Conservation (phyloP, 1,284 basidiomycete genomes). For the Neotropicomus parvogracilis region DNA sequence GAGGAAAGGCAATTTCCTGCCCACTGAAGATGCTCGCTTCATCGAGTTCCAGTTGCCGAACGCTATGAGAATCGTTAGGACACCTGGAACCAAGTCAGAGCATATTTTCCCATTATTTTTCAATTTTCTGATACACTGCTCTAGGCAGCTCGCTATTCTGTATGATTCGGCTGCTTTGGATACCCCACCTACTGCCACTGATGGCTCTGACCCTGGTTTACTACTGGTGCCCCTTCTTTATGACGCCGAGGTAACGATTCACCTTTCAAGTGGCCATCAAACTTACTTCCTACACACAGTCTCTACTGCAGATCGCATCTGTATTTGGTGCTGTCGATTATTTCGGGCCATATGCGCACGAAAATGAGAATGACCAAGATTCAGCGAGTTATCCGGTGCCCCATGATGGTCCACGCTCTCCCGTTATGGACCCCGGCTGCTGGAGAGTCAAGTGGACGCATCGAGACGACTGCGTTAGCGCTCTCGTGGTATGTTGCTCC, state of each 20-base stretch:
- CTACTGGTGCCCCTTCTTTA: slow-evolving; percentile 55
- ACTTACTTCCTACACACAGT: slow-evolving; percentile 29
- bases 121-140: background rate
- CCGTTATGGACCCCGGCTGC: slow-evolving; percentile 53
- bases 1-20: slow-evolving; percentile 13
- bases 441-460: slow-evolving; percentile 77
- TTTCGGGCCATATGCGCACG: slow-evolving; percentile 28
- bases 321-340: slow-evolving; percentile 58
- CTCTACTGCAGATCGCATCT: slow-evolving; percentile 43
- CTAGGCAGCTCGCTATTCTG: slow-evolving; percentile 50
- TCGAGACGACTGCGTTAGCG: slow-evolving; percentile 68
- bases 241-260: slow-evolving; percentile 49
- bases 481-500: slow-evolving; percentile 52
- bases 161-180: slow-evolving; percentile 55
- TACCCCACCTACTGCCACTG: slow-evolving; percentile 21
- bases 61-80: slow-evolving; percentile 48
- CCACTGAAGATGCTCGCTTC: slow-evolving; percentile 21
- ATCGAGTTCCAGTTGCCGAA: slow-evolving; percentile 46
- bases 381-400: slow-evolving; percentile 40
- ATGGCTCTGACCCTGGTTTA: slow-evolving; percentile 35
- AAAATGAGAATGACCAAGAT: slow-evolving; percentile 20
- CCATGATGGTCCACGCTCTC: slow-evolving; percentile 51
- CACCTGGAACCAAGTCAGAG: slow-evolving; percentile 27
- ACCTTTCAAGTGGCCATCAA: background rate
- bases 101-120: background rate